Conservation (phyloP, 345 rosid genomes). For the Anastatica hierochuntica region DNA sequence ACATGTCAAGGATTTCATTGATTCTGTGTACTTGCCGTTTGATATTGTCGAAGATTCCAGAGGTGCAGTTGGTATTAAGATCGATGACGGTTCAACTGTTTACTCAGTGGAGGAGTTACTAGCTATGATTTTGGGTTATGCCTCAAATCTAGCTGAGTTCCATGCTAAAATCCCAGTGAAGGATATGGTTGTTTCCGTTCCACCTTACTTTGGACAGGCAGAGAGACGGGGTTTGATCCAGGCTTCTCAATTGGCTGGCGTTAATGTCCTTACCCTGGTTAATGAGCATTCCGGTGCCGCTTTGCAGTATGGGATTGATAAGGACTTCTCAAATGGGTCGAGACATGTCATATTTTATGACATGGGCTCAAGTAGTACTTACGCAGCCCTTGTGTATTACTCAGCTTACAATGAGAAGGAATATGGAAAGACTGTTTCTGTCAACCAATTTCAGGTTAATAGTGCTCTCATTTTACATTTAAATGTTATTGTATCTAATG, state of each 20-base stretch:
- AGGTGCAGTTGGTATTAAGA: constrained; percentile 54
- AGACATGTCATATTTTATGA: constrained; percentile 89
- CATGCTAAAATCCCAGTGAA: constrained; percentile 58
- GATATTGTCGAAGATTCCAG: constrained; percentile 64
- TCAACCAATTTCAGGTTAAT: constrained; percentile 90
- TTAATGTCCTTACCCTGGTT: constrained; percentile 68
- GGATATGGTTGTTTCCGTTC: constrained; percentile 77
- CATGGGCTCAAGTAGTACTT: constrained; percentile 91
- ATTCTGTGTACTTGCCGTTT: constrained; percentile 65
- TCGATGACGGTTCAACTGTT: constrained; percentile 37
- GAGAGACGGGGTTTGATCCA: constrained; percentile 80
- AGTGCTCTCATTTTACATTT: background rate
- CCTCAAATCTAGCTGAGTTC: constrained; percentile 61
- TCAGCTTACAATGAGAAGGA: constrained; percentile 79
- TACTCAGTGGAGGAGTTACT: constrained; percentile 78
- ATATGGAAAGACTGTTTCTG: constrained; percentile 75
- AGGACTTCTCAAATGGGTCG: constrained; percentile 80
- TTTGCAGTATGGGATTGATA: constrained; percentile 96
- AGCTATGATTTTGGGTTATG: constrained; percentile 77
- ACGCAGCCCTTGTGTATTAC: constrained; percentile 80
- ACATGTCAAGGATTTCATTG: constrained; percentile 48
- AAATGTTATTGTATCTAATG: background rate
- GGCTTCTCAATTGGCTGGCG: constrained; percentile 89
- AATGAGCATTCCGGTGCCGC: constrained; percentile 97
- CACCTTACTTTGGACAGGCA: constrained; percentile 92